Conservation (phyloP, 495 filamentous ascomycete species). For the Antarctomyces pellizariae region DNA sequence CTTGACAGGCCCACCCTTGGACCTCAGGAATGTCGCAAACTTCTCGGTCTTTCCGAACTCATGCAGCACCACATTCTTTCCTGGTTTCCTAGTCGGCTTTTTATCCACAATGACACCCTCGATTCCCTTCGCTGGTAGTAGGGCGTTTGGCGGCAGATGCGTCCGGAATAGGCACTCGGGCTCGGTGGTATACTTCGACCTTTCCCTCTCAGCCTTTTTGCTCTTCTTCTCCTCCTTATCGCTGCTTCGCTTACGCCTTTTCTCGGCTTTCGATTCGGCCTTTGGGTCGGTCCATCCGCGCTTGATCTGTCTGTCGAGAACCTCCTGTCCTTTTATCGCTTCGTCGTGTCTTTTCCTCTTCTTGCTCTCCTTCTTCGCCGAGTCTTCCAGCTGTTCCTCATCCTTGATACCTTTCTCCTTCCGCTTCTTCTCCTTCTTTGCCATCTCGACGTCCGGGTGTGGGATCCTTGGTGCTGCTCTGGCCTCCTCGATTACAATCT, state of each 20-base stretch:
- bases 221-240: slow-evolving; percentile 33
- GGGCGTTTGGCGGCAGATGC: slow-evolving; percentile 42
- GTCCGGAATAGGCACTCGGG: slow-evolving; percentile 65
- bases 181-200: slow-evolving; percentile 58
- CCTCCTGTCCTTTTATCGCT: slow-evolving; percentile 42
- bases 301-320: slow-evolving; percentile 60
- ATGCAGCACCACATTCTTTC: slow-evolving; percentile 39
- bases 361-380: slow-evolving; percentile 21
- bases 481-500: slow-evolving; percentile 64
- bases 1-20: slow-evolving; percentile 13
- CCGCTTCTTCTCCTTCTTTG: slow-evolving; percentile 14
- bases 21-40: slow-evolving; percentile 51
- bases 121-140: slow-evolving; percentile 13
- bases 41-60: slow-evolving; percentile 65
- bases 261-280: slow-evolving; percentile 11
- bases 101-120: slow-evolving; percentile 20
- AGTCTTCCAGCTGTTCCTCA: slow-evolving; percentile 19
- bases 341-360: slow-evolving; percentile 42
- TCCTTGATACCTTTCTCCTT: slow-evolving; percentile 15
- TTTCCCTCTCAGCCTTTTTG: slow-evolving; percentile 28
- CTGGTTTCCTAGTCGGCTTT: slow-evolving; percentile 31
- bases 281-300: slow-evolving; percentile 52
- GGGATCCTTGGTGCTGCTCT: slow-evolving; percentile 21
- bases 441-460: slow-evolving; percentile 14
- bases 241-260: slow-evolving; percentile 21